Base-by-base conservation (phyloP, 2,329 filamentous ascomycete genomes). In the Sporothrix schenckii region DNA sequence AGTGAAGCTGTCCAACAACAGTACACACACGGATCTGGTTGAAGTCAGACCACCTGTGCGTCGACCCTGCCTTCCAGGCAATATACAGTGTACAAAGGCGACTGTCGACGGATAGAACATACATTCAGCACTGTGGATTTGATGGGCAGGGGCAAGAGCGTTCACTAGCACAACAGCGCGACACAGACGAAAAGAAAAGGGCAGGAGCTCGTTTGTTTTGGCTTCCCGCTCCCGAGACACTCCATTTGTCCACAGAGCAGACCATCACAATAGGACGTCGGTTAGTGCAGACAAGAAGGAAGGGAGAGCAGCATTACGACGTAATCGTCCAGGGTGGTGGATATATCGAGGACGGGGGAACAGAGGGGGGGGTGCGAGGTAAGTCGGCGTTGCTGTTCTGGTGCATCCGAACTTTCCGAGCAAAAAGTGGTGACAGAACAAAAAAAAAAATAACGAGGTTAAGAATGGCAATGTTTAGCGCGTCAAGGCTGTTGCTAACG, bases 331-430 rank as follows among this genome's bases (percentile, higher is more conserved):
- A 30, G 39, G 58, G 39, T 63, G 58, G 34, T 60, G 54, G 19
- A 39, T 24, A 21, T 24, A 2, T 24, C 24, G 24, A 1, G 24
- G 24, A 24, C 24, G 24, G 24, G 1, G 24, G 1, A 24, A 2
- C 1, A 24, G 24, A 24, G 24, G 24, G 24, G 41, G 58, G 39
- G 39, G 21, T 16, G 58, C 27, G 4, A 24, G 39, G 58, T 10
- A 47, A 24, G 19, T 19, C 10, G 13, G 66, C 21, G 66, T 49
- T 58, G n/a, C 24, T 34, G 30, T 14, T 69, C 56, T 65, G 56
- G 30, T 27, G 30, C 68, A 69, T 69, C 68, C 68, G 68, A 69
- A 60, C 56, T 52, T 69, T 34, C 68, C 68, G 68, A 61, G 24
- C n/a, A 68, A 44, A 65, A 24, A 63, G 44, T 50, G 24, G 44